Evolutionary conservation across 108 stramenopile genomes (phyloP), one percentile per base, ranked within the genome.

Genomic region (Discostella stelligeroides): DNA sequence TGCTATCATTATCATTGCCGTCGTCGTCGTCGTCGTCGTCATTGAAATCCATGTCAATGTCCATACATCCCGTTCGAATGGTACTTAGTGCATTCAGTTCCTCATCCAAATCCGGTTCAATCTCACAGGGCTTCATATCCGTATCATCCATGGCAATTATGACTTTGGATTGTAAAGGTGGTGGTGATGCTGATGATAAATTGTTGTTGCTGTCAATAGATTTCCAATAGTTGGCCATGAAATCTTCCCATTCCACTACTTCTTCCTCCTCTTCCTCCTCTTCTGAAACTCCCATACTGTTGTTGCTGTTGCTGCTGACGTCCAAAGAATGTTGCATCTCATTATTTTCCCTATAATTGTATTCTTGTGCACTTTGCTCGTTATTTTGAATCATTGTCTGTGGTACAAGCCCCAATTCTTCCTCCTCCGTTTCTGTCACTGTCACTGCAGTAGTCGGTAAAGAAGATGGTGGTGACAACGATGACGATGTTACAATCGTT

Each of bases 81-180:
- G 63, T 40, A 50, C 24, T 30, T 18, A 79, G 24, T 29, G 25
- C 49, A 37, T 43, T 11, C 5, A 43, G 61, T 23, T 80, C 62
- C 27, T 65, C 71, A 42, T 81, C 80, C 34, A 81, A 49, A 27
- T 70, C 56, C 14, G 75, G 80, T n/a, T 81, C 75, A 37, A 66
- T 59, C 14, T 56, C 27, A 51, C 55, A 58, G 2, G 80, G 80
- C 6, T 15, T 41, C 38, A 81, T 37, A 25, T 81, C 80, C 13
- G 60, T 72, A 30, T 76, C 69, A 65, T 81, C 74, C 20, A 21
- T 1, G 17, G 28, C n/a, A 6, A 65, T 0, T 9, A 80, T 59
- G 17, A 14, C 13, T 40, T 49, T 25, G 0, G 77, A 71, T 20
- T 72, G 39, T 47, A 14, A 50, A 37, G 28, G 46, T 28, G 57